Percentiles rank a stretch among this genome's conserved stretches.
These are phyloP conservation scores for Xylaria sp. DNA, from an alignment of 2,329 filamentous ascomycete species.

Conservation along the genomic window DNA sequence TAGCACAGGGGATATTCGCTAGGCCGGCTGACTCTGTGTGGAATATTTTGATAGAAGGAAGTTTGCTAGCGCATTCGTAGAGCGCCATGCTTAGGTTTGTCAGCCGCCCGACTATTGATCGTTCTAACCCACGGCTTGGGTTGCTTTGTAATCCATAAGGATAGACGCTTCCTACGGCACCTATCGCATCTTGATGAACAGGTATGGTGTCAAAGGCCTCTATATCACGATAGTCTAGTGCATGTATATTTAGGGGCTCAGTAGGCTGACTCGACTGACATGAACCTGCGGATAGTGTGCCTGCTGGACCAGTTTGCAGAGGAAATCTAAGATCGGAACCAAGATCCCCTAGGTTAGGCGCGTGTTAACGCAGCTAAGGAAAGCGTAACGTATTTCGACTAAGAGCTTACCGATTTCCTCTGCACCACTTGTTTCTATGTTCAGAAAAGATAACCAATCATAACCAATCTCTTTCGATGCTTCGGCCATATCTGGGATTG, in stretches of 20 bases:
- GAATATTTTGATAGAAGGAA: slow-evolving; percentile 27
- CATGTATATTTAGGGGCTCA: not conserved
- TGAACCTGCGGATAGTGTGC: not conserved
- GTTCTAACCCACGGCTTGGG: not conserved
- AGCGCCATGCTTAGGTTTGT: slow-evolving; percentile 26
- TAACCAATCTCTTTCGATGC: not conserved
- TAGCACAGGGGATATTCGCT: not conserved
- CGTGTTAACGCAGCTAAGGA: slow-evolving; percentile 6
- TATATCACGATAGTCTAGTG: not conserved
- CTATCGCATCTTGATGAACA: not conserved
- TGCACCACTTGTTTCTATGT: not conserved
- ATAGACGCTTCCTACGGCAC: not conserved
- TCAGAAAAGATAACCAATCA: slow-evolving; percentile 10
- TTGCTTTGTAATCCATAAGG: not conserved
- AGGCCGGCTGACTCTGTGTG: not conserved
- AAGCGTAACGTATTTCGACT: not conserved
- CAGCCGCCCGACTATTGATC: slow-evolving; percentile 11
- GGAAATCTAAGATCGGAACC: not conserved
- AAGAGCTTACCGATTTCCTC: slow-evolving; percentile 13
- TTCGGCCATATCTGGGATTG: not conserved
- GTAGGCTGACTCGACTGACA: not conserved
- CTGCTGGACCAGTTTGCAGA: too few species aligned
- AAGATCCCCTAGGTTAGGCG: not conserved
- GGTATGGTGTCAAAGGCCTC: not conserved
- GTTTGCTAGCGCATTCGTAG: slow-evolving; percentile 30